These are phyloP conservation scores for Arctium minus DNA, from an alignment of 129 eudicot genomes.

Conservation along the genomic window DNA sequence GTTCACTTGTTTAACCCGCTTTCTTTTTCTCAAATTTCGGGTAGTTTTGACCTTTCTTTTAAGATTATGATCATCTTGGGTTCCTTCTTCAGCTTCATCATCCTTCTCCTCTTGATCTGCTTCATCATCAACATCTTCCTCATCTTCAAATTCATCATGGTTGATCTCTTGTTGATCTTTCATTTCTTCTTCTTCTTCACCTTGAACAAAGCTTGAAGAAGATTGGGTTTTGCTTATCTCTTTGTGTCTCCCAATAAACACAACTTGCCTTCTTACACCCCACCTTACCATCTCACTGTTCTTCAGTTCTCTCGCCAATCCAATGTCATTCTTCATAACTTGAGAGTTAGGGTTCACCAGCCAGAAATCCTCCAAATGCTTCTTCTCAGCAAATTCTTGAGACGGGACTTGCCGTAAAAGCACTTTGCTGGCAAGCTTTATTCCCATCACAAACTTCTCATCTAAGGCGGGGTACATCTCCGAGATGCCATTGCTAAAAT, in stretches of 20 bases:
- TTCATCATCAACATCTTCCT: slow-evolving; percentile 29
- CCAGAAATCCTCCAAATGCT: slow-evolving; percentile 64
- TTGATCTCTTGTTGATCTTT: slow-evolving; percentile 7
- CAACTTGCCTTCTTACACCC: slow-evolving; percentile 75
- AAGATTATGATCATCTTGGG: slow-evolving; percentile 3
- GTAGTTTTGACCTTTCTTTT: slow-evolving; percentile 40
- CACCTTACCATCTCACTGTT: slow-evolving; percentile 54
- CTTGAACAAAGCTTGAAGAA: slow-evolving; percentile 50
- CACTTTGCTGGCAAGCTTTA: slow-evolving; percentile 57
- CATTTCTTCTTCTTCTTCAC: slow-evolving; percentile 22
- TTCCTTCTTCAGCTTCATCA: slow-evolving; percentile 7
- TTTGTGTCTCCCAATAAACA: slow-evolving; percentile 47
- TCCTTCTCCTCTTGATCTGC: slow-evolving; percentile 21
- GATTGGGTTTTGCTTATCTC: slow-evolving; percentile 44
- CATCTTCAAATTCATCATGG: slow-evolving; percentile 24
- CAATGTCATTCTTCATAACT: slow-evolving; percentile 23
- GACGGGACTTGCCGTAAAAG: slow-evolving; percentile 59
- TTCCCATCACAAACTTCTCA: slow-evolving; percentile 83
- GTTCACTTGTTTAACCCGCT: slow-evolving; percentile 45
- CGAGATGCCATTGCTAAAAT: slow-evolving; percentile 42
- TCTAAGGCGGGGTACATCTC: slow-evolving; percentile 74
- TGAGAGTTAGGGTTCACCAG: slow-evolving; percentile 16
- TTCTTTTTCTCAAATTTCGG: slow-evolving; percentile 40
- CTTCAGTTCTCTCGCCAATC: slow-evolving; percentile 42
- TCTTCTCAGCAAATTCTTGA: slow-evolving; percentile 55